Evolutionary conservation across 371 early-diverging fungal species (phyloP).

Genomic region (Mortierella polycephala): DNA sequence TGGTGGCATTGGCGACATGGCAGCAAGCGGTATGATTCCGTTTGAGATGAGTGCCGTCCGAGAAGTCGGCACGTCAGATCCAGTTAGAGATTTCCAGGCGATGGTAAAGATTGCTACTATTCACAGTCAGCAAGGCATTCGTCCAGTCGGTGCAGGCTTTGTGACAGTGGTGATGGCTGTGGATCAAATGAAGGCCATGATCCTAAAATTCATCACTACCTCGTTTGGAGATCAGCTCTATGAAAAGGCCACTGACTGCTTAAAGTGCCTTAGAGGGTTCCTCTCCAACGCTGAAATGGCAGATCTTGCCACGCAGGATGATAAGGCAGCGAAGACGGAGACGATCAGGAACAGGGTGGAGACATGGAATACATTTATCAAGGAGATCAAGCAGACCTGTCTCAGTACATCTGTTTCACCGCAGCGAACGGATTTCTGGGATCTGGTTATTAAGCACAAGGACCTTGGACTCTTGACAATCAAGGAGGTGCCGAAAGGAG

Average conservation of each 20-base stretch:
- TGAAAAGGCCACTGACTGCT: conserved; percentile 62
- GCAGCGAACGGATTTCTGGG: conserved; percentile 44
- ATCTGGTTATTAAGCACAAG: conserved; percentile 28
- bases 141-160: conserved; percentile 48
- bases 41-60: conserved; percentile 56
- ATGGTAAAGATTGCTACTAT: conserved; percentile 58
- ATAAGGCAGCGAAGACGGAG: conserved; percentile 13
- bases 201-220: conserved; percentile 57
- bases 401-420: conserved; percentile 37
- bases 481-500: conserved; percentile 21
- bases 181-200: conserved; percentile 64
- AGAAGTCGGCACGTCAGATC: conserved; percentile 62
- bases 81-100: conserved; percentile 69
- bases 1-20: conserved; percentile 15
- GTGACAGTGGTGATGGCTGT: conserved; percentile 58
- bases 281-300: conserved; percentile 16
- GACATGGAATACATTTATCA: conserved; percentile 38
- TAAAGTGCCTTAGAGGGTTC: conserved; percentile 60
- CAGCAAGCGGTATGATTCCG: conserved; percentile 48
- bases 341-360: conserved; percentile 26
- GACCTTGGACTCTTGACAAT: conserved; percentile 28
- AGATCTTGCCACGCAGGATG: conserved; percentile 12
- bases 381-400: conserved; percentile 27
- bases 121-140: conserved; percentile 47
- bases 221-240: conserved; percentile 70